phyloP scores from a whole-genome alignment of 2,329 filamentous ascomycete genomes.

The Claviceps sp. region DNA sequence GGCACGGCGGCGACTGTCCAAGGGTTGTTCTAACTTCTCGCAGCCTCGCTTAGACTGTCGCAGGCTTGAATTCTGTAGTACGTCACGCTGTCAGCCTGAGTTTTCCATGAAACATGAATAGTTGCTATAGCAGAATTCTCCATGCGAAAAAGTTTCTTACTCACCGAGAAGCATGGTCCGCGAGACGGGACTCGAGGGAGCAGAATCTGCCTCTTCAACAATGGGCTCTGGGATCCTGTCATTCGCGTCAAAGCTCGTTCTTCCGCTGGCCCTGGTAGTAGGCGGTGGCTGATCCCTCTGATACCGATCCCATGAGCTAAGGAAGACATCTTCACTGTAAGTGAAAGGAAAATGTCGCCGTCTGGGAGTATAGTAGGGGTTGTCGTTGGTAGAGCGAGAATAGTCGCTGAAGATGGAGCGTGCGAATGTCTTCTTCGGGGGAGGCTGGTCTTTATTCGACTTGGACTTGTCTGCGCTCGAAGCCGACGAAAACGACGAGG shows the following conservation, averaged over 20 bases:
- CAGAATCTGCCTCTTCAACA: slow-evolving; percentile 21
- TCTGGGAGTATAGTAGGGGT: slow-evolving; percentile 22
- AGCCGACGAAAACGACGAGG: slow-evolving; percentile 1
- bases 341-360: slow-evolving; percentile 7
- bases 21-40: no score
- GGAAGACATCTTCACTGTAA: slow-evolving; percentile 1
- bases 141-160: background rate
- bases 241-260: background rate
- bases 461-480: background rate
- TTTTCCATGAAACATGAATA: no score
- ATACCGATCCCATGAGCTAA: slow-evolving; percentile 1
- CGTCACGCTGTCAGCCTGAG: no score
- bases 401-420: slow-evolving; percentile 10
- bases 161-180: slow-evolving; percentile 18
- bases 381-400: slow-evolving; percentile 16
- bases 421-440: background rate
- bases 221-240: slow-evolving; percentile 18
- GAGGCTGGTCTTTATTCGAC: background rate
- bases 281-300: background rate
- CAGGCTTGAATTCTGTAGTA: background rate
- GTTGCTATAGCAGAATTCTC: no score
- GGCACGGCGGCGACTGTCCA: no score
- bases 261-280: background rate
- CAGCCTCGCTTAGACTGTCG: background rate
- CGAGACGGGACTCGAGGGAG: slow-evolving; percentile 12